phyloP scores from a whole-genome alignment of 495 filamentous ascomycete species.

The Annulohypoxylon maeteangense region DNA sequence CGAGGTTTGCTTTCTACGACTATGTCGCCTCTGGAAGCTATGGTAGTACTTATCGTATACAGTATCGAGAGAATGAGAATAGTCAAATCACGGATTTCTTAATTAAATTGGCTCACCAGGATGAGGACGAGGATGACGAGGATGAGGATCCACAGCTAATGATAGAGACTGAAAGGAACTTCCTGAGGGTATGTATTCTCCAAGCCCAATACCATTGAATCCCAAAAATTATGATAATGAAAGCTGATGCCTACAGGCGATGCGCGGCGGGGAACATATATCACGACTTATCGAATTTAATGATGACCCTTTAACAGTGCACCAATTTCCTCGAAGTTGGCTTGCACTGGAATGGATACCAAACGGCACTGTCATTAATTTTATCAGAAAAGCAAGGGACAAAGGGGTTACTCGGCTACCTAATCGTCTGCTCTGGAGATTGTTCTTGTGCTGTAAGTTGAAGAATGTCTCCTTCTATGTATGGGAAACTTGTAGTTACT shows the following conservation, averaged over 20 bases:
- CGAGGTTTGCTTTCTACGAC: background rate
- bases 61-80: background rate
- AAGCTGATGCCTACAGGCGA: too few species aligned
- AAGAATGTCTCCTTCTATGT: background rate
- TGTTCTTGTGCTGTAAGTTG: conserved; percentile 27
- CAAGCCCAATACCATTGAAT: too few species aligned
- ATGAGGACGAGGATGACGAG: background rate
- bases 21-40: background rate
- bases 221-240: too few species aligned
- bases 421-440: conserved; percentile 30
- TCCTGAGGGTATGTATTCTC: background rate
- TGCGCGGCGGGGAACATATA: conserved; percentile 29
- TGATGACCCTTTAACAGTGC: background rate
- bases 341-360: conserved; percentile 14
- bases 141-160: background rate
- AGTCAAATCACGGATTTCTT: background rate
- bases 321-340: background rate
- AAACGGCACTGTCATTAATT: background rate
- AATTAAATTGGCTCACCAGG: background rate
- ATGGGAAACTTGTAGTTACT: background rate
- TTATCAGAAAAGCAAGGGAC: background rate
- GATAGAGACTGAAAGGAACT: background rate
- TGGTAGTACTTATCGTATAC: conserved; percentile 13
- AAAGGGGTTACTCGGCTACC: background rate
- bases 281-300: background rate